Evolutionary conservation across 305 asterid species (phyloP), one percentile per base, ranked within the genome.

Genomic region (Ruellia speciosa): DNA sequence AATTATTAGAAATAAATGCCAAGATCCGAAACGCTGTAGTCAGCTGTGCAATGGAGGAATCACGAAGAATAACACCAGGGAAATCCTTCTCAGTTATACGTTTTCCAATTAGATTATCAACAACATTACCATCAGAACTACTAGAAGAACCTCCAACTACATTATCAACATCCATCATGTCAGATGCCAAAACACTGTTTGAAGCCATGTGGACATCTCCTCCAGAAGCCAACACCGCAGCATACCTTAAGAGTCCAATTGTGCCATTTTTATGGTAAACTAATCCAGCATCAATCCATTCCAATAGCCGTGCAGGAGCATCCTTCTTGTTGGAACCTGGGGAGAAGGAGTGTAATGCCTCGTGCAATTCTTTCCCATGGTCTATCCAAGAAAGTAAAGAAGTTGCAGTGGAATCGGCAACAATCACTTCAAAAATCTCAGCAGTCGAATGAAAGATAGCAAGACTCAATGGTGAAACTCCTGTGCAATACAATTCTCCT

Each of bases 231-330:
- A 92, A 68, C 52, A 85, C 79, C 56, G 86, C 90, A 72, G 83
- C 83, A 76, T 85, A 82, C 24, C 82, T 80, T 73, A 85, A 68
- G 53, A 85, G 84, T 52, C 94, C 94, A 76, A 78, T 73, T 46
- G 81, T 75, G 31, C 96, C 99, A 70, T 85, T 88, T 65, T 79
- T 88, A 60, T 92, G 94, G 85, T 88, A 92, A 72, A 92, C 95
- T 54, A 86, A 94, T 58, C 96, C 79, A 60, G 95, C 95, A 81
- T 92, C 99, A 60, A 92, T 88, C 99, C 96, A 88, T 59, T 92
- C 96, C 77, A 92, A 66, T 49, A 92, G 94, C 72, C 99, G 74
- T 19, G 90, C 88, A 66, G 99, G 96, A 58, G 96, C 88, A 72
- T 92, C 99, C 72, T 88, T 92, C 79, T 76, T 82, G 70, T 81